phyloP scores from a whole-genome alignment of 2,329 filamentous ascomycete species.

The Fusarium heterosporum region DNA sequence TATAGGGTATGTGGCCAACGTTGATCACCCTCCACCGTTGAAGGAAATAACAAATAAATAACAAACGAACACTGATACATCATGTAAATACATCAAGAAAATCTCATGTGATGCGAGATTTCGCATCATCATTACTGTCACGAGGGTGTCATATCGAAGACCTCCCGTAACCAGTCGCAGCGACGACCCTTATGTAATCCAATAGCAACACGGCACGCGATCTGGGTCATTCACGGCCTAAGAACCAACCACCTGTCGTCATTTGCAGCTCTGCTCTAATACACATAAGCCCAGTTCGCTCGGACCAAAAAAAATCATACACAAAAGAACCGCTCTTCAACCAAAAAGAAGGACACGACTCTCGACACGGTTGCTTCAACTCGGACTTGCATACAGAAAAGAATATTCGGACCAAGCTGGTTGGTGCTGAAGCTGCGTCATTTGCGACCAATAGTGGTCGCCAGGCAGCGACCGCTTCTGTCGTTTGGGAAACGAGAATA shows the following conservation, averaged over 20 bases:
- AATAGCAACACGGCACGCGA: conserved; percentile 27
- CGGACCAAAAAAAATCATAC: neutral
- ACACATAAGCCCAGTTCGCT: conserved; percentile 7
- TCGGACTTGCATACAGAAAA: neutral
- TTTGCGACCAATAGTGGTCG: conserved; percentile 37
- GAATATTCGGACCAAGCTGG: conserved; percentile 25
- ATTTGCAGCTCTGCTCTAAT: conserved; percentile 12
- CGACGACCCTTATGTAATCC: conserved; percentile 32
- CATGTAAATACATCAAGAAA: neutral
- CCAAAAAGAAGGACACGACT: neutral
- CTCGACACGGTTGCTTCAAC: conserved; percentile 17
- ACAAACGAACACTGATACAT: neutral
- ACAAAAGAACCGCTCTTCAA: neutral
- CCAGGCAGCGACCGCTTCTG: conserved; percentile 42
- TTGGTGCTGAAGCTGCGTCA: conserved; percentile 23
- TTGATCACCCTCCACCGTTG: no score
- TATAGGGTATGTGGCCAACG: no score
- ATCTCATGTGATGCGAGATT: neutral
- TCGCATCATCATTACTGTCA: conserved; percentile 8
- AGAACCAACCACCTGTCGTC: conserved; percentile 33
- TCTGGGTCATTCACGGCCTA: conserved; percentile 28
- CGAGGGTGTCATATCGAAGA: conserved; percentile 18
- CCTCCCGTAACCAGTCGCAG: neutral
- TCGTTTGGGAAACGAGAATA: neutral
- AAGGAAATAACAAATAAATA: neutral